Evolutionary conservation across 768 basidiomycete species (phyloP), one percentile per base, ranked within the genome.

Genomic region (Serendipita sp.): DNA sequence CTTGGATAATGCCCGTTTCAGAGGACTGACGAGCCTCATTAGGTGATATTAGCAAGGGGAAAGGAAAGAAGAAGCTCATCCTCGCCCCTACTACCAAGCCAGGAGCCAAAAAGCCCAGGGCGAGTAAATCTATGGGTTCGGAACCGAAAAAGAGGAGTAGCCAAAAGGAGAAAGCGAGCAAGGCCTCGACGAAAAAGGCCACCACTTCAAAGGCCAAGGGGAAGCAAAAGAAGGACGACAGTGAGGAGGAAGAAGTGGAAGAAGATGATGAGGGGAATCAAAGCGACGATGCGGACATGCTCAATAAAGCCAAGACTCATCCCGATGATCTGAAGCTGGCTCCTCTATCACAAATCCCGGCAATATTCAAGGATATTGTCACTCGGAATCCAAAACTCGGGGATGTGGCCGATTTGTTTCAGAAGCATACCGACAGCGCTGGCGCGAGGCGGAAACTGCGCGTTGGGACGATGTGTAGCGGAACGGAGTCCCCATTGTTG

Each of bases 381-480:
- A 75, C 79, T 56, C 83, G 78, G 68, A 80, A 85, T 45, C 82
- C 86, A 11, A 76, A 83, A 64, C 83, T 91, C 67, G 81, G 83
- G 70, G 76, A 76, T 1, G 83, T 90, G 46, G 85, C 81, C 16
- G 78, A 85, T 68, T 65, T 69, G 15, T 68, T 69, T 52, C 34
- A 64, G 16, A 63, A 67, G 64, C 85, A 78, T 51, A 75, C 90
- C 56, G 74, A 79, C 65, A 91, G 92, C 1, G n/a, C 11, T 10
- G 56, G 56, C 16, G 56, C 18, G 8, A 23, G 10, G 11, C 82
- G 92, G 66, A 91, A 88, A 70, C 77, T 97, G 72, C 88, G 92
- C 73, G 83, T 97, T 66, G 94, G 92, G 3, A 97, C 94, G 10
- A 97, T 97, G 94, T 96, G 88, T 75, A 95, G 92, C 46, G 94